Percentiles rank a stretch among this genome's conserved stretches.
Evolutionary conservation across 1,139 yeast species (phyloP).

Genomic region (Suhomyces bribrorum): DNA sequence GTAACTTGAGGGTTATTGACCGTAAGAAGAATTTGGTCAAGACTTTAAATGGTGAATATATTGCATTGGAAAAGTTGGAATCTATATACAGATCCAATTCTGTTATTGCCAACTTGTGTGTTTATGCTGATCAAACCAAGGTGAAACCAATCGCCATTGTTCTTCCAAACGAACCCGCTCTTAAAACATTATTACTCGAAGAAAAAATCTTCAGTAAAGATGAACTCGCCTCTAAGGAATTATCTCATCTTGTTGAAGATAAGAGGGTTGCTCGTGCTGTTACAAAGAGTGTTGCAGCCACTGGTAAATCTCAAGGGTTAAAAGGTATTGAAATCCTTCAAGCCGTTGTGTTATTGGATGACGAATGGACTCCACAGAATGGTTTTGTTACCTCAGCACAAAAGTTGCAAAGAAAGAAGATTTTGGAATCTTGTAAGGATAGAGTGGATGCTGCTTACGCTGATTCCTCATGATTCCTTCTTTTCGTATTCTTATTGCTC

Average conservation of each 20-base stretch:
- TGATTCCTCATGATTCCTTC: neutral
- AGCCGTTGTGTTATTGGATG: constrained; percentile 77
- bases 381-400: constrained; percentile 95
- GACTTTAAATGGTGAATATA: constrained; percentile 95
- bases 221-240: constrained; percentile 53
- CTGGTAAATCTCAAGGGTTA: constrained; percentile 82
- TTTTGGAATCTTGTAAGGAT: constrained; percentile 62
- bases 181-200: constrained; percentile 58
- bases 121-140: constrained; percentile 83
- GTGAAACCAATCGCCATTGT: constrained; percentile 93
- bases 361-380: constrained; percentile 97
- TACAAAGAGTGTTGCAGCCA: constrained; percentile 58
- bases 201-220: constrained; percentile 48
- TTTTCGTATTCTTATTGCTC: constrained; percentile 3
- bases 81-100: constrained; percentile 81
- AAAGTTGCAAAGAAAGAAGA: constrained; percentile 92
- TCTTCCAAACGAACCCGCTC: constrained; percentile 71
- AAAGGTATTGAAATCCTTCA: constrained; percentile 82
- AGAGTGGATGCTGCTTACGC: constrained; percentile 60
- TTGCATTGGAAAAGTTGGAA: constrained; percentile 93
- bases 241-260: constrained; percentile 51
- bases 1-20: constrained; percentile 82
- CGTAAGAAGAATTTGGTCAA: constrained; percentile 96
- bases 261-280: constrained; percentile 58
- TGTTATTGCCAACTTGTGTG: constrained; percentile 78